Evolutionary conservation across 2,329 filamentous ascomycete genomes (phyloP), one percentile per base, ranked within the genome.

Genomic region (Ceratocystis harringtonii): DNA sequence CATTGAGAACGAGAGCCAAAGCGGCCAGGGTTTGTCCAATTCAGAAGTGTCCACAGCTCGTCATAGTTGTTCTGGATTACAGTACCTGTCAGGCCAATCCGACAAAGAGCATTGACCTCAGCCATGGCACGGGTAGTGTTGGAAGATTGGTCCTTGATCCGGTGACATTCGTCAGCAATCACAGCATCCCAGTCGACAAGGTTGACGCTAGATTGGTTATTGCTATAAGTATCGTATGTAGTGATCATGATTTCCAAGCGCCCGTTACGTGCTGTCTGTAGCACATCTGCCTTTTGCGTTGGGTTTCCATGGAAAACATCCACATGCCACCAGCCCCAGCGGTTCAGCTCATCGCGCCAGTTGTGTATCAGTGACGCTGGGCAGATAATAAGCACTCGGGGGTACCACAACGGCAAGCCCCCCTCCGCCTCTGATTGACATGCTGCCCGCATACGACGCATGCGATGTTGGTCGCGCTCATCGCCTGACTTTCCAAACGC

Each of bases 51-150:
- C 92, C 92, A 99, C 0, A 99, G 80, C 74, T 99, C 94, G 72
- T 96, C 90, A 73, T 99, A 99, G 69, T 90, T 94, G 74, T 99
- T 99, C 73, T 99, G 94, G 57, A 99, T 96, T 0, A 92, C 92
- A 0, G 94, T 99, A 1, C 94, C 94, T 0, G 92, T 97, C 7
- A 99, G 79, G 0, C 94, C 94, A 68, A 99, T 92, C 43, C 94
- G 84, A 72, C 94, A 97, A 1, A 97, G 81, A 0, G 92, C 85
- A 70, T 99, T 99, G 70, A 97, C 79, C 68, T 92, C 84, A 70
- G 90, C 89, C 87, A 99, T 92, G 0, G 91, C 86, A 71, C 88
- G 84, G 0, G 92, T 94, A 6, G 87, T 88, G 68, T 87, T 88
- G 0, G 92, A 87, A 55, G 78, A 80, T 61, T 82, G 80, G 70